phyloP scores from a whole-genome alignment of 2,329 filamentous ascomycete genomes.

The Colletotrichum paranaense region DNA sequence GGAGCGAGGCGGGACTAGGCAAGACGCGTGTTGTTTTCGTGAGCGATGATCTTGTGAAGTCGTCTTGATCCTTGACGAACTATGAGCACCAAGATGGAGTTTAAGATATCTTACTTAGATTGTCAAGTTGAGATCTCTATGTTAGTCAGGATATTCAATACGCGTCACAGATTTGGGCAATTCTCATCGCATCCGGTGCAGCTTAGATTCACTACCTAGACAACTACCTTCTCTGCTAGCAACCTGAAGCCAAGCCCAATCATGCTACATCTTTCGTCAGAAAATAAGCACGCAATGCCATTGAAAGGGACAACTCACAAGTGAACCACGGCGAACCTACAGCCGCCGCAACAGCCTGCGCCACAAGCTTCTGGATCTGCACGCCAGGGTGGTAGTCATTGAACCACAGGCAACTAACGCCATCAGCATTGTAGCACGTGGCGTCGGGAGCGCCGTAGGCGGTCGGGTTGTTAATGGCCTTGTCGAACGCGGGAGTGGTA shows the following conservation, averaged over 20 bases:
- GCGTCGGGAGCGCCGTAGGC: slow-evolving; percentile 55
- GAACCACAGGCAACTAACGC: slow-evolving; percentile 57
- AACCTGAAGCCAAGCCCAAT: neutral
- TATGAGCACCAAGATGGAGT: neutral
- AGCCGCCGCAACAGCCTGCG: slow-evolving; percentile 46
- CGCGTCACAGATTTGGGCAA: neutral
- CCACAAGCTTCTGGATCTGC: slow-evolving; percentile 53
- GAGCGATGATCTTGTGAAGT: slow-evolving; percentile 35
- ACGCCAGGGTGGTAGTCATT: slow-evolving; percentile 56
- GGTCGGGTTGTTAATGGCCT: slow-evolving; percentile 52
- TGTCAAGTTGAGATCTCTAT: neutral
- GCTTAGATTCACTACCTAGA: neutral
- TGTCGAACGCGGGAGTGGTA: slow-evolving; percentile 53
- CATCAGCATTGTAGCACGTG: slow-evolving; percentile 53
- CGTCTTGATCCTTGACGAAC: neutral
- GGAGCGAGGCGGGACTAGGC: slow-evolving; percentile 33
- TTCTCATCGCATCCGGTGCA: neutral
- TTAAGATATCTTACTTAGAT: neutral
- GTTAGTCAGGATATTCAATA: neutral
- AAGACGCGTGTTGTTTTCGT: slow-evolving; percentile 45
- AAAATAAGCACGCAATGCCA: neutral
- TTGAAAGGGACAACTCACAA: neutral
- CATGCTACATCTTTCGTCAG: neutral
- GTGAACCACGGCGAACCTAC: slow-evolving; percentile 34
- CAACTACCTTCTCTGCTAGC: neutral